Evolutionary conservation across 1,284 basidiomycete species (phyloP).

Genomic region (Tilletia caries): DNA sequence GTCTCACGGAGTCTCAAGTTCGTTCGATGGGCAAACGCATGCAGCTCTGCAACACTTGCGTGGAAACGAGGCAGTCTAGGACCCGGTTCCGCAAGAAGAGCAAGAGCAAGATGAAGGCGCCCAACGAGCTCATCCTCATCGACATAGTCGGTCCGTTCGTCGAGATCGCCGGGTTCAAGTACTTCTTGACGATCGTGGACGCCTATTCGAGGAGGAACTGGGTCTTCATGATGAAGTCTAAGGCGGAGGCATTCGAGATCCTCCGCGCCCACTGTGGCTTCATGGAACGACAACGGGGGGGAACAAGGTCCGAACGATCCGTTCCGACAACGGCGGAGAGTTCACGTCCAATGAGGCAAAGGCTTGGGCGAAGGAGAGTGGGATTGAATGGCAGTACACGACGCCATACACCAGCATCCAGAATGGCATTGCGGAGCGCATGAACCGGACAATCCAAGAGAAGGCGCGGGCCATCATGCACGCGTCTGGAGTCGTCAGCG

Average conservation of each 20-base stretch:
- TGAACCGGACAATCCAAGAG: not conserved
- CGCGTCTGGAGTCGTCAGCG: not conserved
- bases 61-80: not conserved
- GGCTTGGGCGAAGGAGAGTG: not conserved
- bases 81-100: not conserved
- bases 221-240: not conserved
- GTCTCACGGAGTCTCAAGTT: not conserved
- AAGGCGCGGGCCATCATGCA: not conserved
- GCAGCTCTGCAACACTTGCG: too few species aligned
- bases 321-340: not conserved
- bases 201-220: not conserved
- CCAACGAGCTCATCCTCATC: not conserved
- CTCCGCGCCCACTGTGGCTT: not conserved
- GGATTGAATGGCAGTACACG: not conserved
- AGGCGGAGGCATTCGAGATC: not conserved
- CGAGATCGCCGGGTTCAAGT: not conserved
- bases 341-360: not conserved
- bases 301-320: not conserved
- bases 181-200: not conserved
- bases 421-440: not conserved
- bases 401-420: slow-evolving; percentile 1
- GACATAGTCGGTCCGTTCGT: not conserved
- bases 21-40: not conserved
- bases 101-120: not conserved
- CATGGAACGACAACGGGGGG: not conserved